These are phyloP conservation scores for Lipomyces yamanashiensis DNA, from an alignment of 805 yeast genomes.

Conservation along the genomic window DNA sequence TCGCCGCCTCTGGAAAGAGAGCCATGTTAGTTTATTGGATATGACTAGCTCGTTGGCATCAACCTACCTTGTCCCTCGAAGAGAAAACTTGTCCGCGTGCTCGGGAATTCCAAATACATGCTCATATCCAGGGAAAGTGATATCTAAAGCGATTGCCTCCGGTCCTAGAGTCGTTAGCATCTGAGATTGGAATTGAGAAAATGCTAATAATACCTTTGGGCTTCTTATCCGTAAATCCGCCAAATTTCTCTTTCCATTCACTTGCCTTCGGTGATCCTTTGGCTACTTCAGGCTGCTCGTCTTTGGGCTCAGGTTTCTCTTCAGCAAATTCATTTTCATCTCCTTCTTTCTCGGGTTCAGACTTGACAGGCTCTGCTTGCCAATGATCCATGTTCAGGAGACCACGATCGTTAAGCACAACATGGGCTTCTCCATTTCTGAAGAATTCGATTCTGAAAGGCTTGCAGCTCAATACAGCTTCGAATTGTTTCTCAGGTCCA, in stretches of 20 bases:
- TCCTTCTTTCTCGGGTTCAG: neutral
- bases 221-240: conserved; percentile 63
- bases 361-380: conserved; percentile 51
- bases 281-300: conserved; percentile 45
- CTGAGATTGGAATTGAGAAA: neutral
- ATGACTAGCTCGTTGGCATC: too few species aligned
- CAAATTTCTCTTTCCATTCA: conserved; percentile 76
- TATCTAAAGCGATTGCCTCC: conserved; percentile 83
- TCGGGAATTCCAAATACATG: conserved; percentile 95
- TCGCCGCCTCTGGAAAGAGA: conserved; percentile 37
- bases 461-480: conserved; percentile 50
- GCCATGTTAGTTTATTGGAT: neutral
- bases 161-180: conserved; percentile 52
- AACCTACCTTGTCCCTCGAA: conserved; percentile 71
- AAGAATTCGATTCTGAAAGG: conserved; percentile 59
- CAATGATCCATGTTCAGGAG: conserved; percentile 84
- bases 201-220: conserved; percentile 59
- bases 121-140: conserved; percentile 61
- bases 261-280: conserved; percentile 65
- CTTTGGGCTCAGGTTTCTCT: conserved; percentile 44
- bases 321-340: conserved; percentile 7
- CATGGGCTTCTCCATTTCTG: conserved; percentile 52
- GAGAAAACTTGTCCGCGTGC: conserved; percentile 80
- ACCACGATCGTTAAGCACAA: conserved; percentile 69
- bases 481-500: conserved; percentile 49